Evolutionary conservation across 2,329 filamentous ascomycete genomes (phyloP).

Genomic region (Trichoderma arundinaceum): DNA sequence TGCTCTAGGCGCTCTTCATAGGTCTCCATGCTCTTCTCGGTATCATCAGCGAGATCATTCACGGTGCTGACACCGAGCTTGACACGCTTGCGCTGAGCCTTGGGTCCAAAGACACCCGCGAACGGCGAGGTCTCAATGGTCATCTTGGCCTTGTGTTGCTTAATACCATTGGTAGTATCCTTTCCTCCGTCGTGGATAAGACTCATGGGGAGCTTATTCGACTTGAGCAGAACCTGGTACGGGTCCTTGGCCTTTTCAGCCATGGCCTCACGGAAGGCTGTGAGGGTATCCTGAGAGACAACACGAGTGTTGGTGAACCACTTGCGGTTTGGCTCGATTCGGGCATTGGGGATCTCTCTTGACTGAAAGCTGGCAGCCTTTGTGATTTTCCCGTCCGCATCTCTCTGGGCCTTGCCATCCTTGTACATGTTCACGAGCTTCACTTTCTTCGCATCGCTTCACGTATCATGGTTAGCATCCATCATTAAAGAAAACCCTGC

Average conservation of each 20-base stretch:
- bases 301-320: constrained; percentile 96
- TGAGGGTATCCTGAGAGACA: constrained; percentile 87
- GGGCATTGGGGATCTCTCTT: constrained; percentile 77
- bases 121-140: constrained; percentile 87
- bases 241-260: constrained; percentile 88
- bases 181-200: constrained; percentile 80
- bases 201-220: constrained; percentile 96
- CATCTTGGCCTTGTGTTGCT: constrained; percentile 94
- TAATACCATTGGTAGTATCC: constrained; percentile 76
- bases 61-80: constrained; percentile 86
- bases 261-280: constrained; percentile 88
- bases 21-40: constrained; percentile 77
- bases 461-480: constrained; percentile 9
- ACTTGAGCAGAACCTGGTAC: constrained; percentile 92
- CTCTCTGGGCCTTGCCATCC: constrained; percentile 80
- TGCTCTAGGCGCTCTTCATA: constrained; percentile 84
- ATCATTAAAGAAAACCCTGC: neutral
- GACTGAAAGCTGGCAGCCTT: constrained; percentile 86
- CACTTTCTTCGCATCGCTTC: constrained; percentile 77
- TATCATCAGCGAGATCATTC: constrained; percentile 79
- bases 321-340: constrained; percentile 94
- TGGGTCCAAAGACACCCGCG: constrained; percentile 87
- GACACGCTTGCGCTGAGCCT: constrained; percentile 88
- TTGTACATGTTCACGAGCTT: constrained; percentile 91
- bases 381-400: constrained; percentile 81